phyloP scores from a whole-genome alignment of 805 yeast species.

The Ogataea parapolymorpha region DNA sequence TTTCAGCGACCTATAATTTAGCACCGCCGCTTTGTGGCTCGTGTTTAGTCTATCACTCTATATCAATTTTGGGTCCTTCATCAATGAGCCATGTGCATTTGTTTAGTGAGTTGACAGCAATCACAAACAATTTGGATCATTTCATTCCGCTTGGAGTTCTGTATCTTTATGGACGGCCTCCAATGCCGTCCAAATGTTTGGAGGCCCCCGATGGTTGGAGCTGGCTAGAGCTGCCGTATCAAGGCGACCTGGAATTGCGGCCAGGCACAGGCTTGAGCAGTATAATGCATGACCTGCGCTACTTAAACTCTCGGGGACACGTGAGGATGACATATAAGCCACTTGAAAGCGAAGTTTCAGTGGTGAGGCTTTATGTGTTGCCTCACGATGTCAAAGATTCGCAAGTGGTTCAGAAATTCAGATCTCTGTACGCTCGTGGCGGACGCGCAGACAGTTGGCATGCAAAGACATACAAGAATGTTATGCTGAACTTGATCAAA shows the following conservation, averaged over 20 bases:
- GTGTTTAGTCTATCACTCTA: neutral
- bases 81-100: slow-evolving; percentile 3
- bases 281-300: slow-evolving; percentile 38
- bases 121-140: slow-evolving; percentile 39
- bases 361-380: slow-evolving; percentile 45
- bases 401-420: slow-evolving; percentile 34
- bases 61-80: neutral
- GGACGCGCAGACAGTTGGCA: slow-evolving; percentile 36
- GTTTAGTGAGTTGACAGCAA: slow-evolving; percentile 10
- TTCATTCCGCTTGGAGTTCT: slow-evolving; percentile 50
- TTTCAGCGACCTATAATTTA: slow-evolving; percentile 11
- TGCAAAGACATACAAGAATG: slow-evolving; percentile 27
- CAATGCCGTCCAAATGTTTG: slow-evolving; percentile 35
- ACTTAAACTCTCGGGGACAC: slow-evolving; percentile 40
- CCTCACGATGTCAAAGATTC: slow-evolving; percentile 43
- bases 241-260: slow-evolving; percentile 9
- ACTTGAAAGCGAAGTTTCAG: slow-evolving; percentile 23
- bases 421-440: slow-evolving; percentile 31
- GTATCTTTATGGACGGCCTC: slow-evolving; percentile 42
- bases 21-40: slow-evolving; percentile 6
- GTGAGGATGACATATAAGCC: slow-evolving; percentile 44
- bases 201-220: slow-evolving; percentile 46
- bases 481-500: slow-evolving; percentile 37
- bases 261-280: slow-evolving; percentile 8
- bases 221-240: slow-evolving; percentile 52